Conservation (phyloP, 2,329 filamentous ascomycete genomes). For the Fonsecaea monophora region DNA sequence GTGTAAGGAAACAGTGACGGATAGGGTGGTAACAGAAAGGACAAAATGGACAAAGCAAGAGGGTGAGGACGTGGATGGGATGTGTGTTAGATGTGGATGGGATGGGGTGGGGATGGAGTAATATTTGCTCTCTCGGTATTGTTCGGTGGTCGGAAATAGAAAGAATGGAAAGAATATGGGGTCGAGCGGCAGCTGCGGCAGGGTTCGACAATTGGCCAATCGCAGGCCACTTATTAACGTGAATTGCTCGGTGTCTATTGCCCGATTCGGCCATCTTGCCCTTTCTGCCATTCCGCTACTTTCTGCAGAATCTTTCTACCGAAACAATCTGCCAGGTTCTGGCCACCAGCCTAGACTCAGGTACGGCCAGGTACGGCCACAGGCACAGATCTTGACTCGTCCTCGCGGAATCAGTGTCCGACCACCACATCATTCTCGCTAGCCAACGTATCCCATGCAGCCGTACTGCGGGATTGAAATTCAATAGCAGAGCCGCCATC, state of each 20-base stretch:
- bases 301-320: conserved; percentile 1
- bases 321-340: background rate
- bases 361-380: too few relatives aligned
- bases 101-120: conserved; percentile 1
- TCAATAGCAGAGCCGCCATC: background rate
- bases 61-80: too few relatives aligned
- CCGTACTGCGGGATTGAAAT: too few relatives aligned
- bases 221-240: background rate
- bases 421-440: background rate
- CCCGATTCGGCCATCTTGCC: background rate
- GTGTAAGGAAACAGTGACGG: too few relatives aligned
- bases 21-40: too few relatives aligned
- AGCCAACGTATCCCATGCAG: too few relatives aligned
- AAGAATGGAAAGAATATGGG: background rate
- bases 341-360: too few relatives aligned
- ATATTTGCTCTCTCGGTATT: background rate
- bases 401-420: background rate
- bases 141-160: background rate
- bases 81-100: background rate
- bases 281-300: background rate
- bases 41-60: too few relatives aligned
- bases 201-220: background rate
- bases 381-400: background rate
- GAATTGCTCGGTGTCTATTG: background rate
- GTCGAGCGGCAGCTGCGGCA: background rate